Base-by-base conservation (phyloP, 176 grass and related monocot genomes). In the Musa schizocarpa region DNA sequence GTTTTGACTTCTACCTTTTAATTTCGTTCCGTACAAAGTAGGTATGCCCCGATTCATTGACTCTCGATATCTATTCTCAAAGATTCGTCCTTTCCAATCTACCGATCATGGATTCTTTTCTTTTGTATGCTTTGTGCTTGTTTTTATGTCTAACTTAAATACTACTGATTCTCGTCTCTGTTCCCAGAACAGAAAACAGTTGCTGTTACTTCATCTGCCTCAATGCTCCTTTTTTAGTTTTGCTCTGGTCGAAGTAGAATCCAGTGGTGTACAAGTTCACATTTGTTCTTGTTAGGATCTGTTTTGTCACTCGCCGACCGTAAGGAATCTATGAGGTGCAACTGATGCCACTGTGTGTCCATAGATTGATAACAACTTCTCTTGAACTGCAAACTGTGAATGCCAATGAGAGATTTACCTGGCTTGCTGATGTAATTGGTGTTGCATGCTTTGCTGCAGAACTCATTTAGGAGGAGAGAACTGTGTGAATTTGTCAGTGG, bases 401-500 rank as follows among this genome's bases (percentile, higher is more conserved):
- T 62, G 14, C 3, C 57, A 19, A 62, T 62, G 57, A 17, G 57
- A 62, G 14, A 4, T 62, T 13, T 19, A 21, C 17, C 34, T 43
- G 34, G 4, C 34, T 43, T 43, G 34, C 34, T 27, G 63, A 9
- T 68, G 14, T 68, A 43, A 68, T 22, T 43, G 24, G 5, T 22
- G 51, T 52, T 53, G 9, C 8, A 22, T 52, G 9, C 26, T 78
- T 78, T 64, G 52, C 9, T 59, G 79, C 76, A 87, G 84, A 87
- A 24, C 50, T 85, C 90, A 24, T 65, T 85, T 24, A 75, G 83
- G 83, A 83, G 69, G 23, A 82, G 87, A 88, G 87, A 85, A 74
- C 83, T 76, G 1, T 83, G 76, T 68, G 92, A 97, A 78, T 87
- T 92, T 6, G 70, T 97, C 14, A 97, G 93, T 65, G 87, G 93